Conservation (phyloP, 2,329 filamentous ascomycete species). For the Byssoonygena ceratinophila region DNA sequence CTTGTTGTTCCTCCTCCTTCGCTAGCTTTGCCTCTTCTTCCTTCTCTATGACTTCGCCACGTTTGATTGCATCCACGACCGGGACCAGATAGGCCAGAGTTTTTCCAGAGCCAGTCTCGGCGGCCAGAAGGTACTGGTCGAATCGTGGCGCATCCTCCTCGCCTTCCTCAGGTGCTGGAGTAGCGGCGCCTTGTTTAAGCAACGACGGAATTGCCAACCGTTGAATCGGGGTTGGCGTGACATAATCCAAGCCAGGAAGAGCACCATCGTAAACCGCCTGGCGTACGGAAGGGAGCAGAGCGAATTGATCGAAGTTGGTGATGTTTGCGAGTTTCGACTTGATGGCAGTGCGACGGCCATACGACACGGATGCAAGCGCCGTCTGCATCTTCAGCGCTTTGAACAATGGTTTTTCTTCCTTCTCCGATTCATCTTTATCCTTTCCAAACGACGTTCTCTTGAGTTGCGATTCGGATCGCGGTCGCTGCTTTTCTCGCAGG, state of each 20-base stretch:
- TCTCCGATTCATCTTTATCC: constrained; percentile 29
- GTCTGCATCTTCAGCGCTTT: constrained; percentile 93
- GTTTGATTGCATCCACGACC: constrained; percentile 72
- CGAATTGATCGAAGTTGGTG: constrained; percentile 71
- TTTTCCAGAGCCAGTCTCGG: constrained; percentile 95
- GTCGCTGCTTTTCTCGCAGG: constrained; percentile 28
- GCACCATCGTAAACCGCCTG: constrained; percentile 62
- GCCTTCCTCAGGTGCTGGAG: constrained; percentile 28
- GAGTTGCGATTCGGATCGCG: constrained; percentile 33
- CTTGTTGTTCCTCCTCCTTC: constrained; percentile 41
- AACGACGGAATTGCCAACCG: constrained; percentile 76
- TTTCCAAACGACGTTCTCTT: constrained; percentile 35
- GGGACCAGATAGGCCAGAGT: constrained; percentile 87
- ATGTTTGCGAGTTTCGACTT: constrained; percentile 55
- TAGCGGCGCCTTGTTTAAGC: constrained; percentile 35
- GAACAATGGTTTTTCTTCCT: constrained; percentile 43
- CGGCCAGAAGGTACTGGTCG: constrained; percentile 69
- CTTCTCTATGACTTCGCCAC: constrained; percentile 55
- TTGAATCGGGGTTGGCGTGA: constrained; percentile 81
- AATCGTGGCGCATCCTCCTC: constrained; percentile 39
- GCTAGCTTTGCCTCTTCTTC: constrained; percentile 46
- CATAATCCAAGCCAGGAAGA: constrained; percentile 60
- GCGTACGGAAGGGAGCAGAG: constrained; percentile 60
- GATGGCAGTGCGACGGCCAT: constrained; percentile 52
- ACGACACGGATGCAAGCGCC: constrained; percentile 63